Base-by-base conservation (phyloP, 2,329 filamentous ascomycete genomes). In the Venturia carpophila region DNA sequence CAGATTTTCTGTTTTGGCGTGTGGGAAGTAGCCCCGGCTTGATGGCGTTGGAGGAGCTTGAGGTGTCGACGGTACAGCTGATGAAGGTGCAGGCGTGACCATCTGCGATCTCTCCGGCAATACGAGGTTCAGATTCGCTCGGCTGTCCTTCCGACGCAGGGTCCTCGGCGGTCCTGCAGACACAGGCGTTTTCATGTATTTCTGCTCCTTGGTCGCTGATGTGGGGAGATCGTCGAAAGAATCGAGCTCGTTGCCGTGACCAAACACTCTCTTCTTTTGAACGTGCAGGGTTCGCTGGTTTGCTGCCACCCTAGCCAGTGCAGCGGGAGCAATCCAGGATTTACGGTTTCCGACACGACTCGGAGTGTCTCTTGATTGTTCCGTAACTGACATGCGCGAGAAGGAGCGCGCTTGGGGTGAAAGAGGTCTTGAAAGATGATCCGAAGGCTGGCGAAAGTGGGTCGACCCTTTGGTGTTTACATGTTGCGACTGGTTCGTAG, bases 201-300 rank as follows among this genome's bases (percentile, higher is more conserved):
- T 89, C 68, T 87, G 91, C 76, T 99, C 94, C 17, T 86, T 83
- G 67, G 88, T 85, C 15, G 83, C 86, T 19, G 92, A 97, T 0
- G 92, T 97, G 1, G 93, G 93, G 65, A 99, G 79, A 75, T 99
- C 94, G 73, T 99, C 94, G 73, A 99, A 97, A 2, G 84, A 87
- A 70, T 97, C 93, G 42, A 99, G 82, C 75, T 99, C 94, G 67
- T 88, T 89, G 19, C 94, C 94, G 74, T 97, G 91, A 15, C 94
- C 94, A 77, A 95, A 99, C 58, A 87, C 83, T 67, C 82, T 80
- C 49, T 86, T 82, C 73, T 87, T 89, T 68, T 84, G 92, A 66
- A 96, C 78, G 60, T 88, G 87, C 60, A 66, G 21, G 15, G 55
- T 49, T 69, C 88, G 85, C 79, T 88, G 89, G 7, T 82, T 78